Evolutionary conservation across 2,329 filamentous ascomycete genomes (phyloP).

Genomic region (Chrysoporthe cubensis): DNA sequence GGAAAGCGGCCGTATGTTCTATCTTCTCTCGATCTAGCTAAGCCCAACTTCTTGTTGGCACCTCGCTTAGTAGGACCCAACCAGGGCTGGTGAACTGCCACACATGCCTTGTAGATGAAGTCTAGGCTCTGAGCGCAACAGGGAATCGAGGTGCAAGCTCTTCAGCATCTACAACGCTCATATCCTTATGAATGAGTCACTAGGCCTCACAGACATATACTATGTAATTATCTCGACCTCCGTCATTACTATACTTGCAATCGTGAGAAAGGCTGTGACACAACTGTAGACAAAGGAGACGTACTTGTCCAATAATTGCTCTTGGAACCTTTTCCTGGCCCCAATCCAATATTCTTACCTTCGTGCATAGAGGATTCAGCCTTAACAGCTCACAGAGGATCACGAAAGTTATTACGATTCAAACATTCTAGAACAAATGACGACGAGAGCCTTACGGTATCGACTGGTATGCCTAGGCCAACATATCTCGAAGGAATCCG

Average conservation of each 20-base stretch:
- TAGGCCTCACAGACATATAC: not conserved
- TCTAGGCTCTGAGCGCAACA: no score
- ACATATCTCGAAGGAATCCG: not conserved
- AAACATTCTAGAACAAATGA: not conserved
- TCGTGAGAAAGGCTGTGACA: no score
- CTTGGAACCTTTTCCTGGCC: not conserved
- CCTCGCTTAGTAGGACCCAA: not conserved
- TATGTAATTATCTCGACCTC: no score
- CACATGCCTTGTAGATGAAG: not conserved
- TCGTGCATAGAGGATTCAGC: not conserved
- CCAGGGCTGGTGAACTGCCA: not conserved
- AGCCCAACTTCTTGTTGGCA: not conserved
- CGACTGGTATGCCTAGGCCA: not conserved
- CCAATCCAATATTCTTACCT: not conserved
- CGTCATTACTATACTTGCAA: no score
- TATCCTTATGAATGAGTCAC: not conserved
- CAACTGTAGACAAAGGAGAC: no score
- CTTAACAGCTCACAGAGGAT: not conserved
- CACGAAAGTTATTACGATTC: not conserved
- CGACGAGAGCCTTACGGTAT: not conserved
- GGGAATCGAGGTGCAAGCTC: not conserved
- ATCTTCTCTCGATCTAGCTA: not conserved
- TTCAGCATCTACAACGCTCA: not conserved
- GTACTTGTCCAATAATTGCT: not conserved
- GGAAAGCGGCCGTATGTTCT: not conserved